These are phyloP conservation scores for Arthroderma sp. DNA, from an alignment of 2,329 filamentous ascomycete genomes.

Conservation along the genomic window DNA sequence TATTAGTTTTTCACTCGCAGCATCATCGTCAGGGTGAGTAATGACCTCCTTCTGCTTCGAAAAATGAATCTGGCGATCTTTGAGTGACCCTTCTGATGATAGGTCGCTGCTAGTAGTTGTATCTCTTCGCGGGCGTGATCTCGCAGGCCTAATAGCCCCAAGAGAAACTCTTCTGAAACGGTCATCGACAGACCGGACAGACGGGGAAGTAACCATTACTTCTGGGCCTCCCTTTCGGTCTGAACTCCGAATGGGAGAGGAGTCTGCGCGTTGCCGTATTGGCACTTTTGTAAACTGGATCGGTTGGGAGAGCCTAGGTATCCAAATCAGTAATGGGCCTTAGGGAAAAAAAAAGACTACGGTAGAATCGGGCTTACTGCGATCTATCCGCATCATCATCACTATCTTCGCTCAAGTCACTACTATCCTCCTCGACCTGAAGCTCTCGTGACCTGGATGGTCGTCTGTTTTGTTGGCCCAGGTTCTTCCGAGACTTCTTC, in stretches of 20 bases:
- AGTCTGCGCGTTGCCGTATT: conserved; percentile 69
- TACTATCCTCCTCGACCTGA: conserved; percentile 51
- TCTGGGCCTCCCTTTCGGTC: conserved; percentile 33
- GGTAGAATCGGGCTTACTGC: conserved; percentile 19
- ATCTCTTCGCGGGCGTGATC: conserved; percentile 44
- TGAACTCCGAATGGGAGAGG: conserved; percentile 60
- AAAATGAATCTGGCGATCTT: conserved; percentile 39
- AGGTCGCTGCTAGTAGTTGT: conserved; percentile 54
- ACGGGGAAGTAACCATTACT: conserved; percentile 44
- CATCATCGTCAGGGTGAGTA: conserved; percentile 14
- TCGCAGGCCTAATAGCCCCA: conserved; percentile 40
- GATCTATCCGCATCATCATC: conserved; percentile 45
- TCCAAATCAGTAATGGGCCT: not conserved
- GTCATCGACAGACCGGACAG: conserved; percentile 33
- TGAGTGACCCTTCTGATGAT: conserved; percentile 46
- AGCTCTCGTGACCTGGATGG: conserved; percentile 22
- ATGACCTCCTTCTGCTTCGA: conserved; percentile 24
- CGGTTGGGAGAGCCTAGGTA: conserved; percentile 42
- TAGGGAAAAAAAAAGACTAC: not conserved
- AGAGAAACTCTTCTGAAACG: conserved; percentile 43
- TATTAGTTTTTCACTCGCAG: conserved; percentile 13
- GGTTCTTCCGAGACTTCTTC: conserved; percentile 7
- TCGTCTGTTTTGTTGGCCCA: conserved; percentile 17
- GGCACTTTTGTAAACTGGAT: conserved; percentile 97
- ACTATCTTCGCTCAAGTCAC: conserved; percentile 52